Conservation (phyloP, 768 basidiomycete species). For the Punctularia strigosozonata region DNA sequence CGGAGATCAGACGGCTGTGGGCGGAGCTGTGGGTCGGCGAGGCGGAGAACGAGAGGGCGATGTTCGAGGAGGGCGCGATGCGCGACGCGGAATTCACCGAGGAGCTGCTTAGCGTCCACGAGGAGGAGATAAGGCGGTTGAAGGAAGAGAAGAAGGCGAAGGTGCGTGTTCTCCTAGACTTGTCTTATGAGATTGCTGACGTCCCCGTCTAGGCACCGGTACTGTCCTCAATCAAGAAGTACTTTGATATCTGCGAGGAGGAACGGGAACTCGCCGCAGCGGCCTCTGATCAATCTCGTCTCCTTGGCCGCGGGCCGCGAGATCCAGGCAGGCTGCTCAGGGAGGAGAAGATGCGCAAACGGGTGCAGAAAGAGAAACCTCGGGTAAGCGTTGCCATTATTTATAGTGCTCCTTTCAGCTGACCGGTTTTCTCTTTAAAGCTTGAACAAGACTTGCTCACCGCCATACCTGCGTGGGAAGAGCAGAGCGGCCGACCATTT, state of each 20-base stretch:
- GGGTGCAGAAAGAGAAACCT: constrained; percentile 87
- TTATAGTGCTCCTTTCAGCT: background rate
- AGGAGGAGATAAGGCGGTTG: constrained; percentile 70
- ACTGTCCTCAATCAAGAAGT: constrained; percentile 69
- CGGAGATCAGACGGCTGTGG: constrained; percentile 75
- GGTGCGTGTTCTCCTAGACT: no score
- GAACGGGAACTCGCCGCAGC: constrained; percentile 78
- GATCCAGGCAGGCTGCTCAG: constrained; percentile 79
- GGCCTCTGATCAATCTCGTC: constrained; percentile 69
- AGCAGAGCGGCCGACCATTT: constrained; percentile 60
- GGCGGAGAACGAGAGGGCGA: constrained; percentile 66
- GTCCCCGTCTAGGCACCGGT: no score
- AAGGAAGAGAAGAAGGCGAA: constrained; percentile 78
- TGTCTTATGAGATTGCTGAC: no score
- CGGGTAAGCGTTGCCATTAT: constrained; percentile 39
- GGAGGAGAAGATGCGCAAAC: constrained; percentile 96
- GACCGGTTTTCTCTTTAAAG: constrained; percentile 25
- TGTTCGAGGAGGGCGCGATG: no score
- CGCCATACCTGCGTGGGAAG: constrained; percentile 81
- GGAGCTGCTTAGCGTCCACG: constrained; percentile 75
- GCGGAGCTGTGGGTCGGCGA: constrained; percentile 79
- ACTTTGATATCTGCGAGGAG: constrained; percentile 84
- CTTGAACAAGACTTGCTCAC: constrained; percentile 79
- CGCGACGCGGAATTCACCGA: constrained; percentile 84
- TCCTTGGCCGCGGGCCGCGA: constrained; percentile 69